A percentile compares a stretch with the other conserved stretches of the same genome.
Evolutionary conservation across 2,329 filamentous ascomycete genomes (phyloP).

Genomic region (Hypoxylon sp.): DNA sequence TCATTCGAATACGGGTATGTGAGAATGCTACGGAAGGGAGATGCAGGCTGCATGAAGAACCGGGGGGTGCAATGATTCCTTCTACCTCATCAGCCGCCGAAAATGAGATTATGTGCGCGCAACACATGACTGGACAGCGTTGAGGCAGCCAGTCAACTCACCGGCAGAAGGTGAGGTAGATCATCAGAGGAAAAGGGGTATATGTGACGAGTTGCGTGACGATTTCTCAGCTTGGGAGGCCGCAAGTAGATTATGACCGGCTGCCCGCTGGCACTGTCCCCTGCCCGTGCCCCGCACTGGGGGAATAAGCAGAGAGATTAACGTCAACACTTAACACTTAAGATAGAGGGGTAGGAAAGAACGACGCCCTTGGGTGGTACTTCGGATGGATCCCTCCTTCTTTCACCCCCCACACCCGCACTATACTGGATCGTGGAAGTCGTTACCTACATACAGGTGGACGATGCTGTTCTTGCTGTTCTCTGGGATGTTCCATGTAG

Average conservation of each 20-base stretch:
- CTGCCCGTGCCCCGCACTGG: slow-evolving; percentile 28
- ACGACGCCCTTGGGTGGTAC: slow-evolving; percentile 4
- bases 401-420: slow-evolving; percentile 3
- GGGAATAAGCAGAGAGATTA: slow-evolving; percentile 21
- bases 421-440: slow-evolving; percentile 18
- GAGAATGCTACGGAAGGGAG: slow-evolving; percentile 10
- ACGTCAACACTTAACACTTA: slow-evolving; percentile 2
- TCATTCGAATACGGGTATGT: slow-evolving; percentile 17
- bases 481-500: slow-evolving; percentile 27
- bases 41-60: slow-evolving; percentile 25
- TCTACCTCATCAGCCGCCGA: slow-evolving; percentile 40
- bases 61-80: slow-evolving; percentile 22
- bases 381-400: slow-evolving; percentile 22
- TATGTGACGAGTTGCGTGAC: slow-evolving; percentile 22
- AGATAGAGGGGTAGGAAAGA: slow-evolving; percentile 18
- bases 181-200: slow-evolving; percentile 16
- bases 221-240: slow-evolving; percentile 12
- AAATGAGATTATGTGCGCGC: slow-evolving; percentile 10
- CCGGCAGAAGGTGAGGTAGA: slow-evolving; percentile 17
- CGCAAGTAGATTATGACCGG: slow-evolving; percentile 17
- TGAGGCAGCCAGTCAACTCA: slow-evolving; percentile 28
- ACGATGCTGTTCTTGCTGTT: slow-evolving; percentile 20
- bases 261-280: background rate
- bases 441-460: background rate
- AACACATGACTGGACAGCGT: slow-evolving; percentile 26